Conservation (phyloP, 1,284 basidiomycete species). For the Pseudozyma thailandica region DNA sequence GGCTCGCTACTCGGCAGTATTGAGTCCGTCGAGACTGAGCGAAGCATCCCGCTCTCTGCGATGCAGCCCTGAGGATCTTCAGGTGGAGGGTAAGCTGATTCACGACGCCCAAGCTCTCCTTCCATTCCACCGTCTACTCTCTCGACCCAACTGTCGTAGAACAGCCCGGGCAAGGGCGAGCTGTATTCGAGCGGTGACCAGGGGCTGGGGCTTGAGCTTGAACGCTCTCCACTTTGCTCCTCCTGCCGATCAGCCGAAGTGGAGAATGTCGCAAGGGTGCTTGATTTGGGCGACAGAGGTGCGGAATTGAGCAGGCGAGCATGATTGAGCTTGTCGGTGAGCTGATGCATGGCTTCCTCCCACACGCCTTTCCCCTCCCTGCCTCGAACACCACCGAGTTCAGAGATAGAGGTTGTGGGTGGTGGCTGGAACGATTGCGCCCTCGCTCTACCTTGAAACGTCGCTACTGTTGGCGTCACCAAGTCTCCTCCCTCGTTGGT, state of each 20-base stretch:
- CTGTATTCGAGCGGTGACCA: neutral
- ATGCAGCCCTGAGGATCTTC: too few relatives aligned
- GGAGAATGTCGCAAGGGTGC: too few relatives aligned
- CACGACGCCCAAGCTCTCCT: constrained; percentile 24
- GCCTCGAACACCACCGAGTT: neutral
- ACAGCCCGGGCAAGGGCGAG: constrained; percentile 20
- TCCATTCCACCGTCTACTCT: constrained; percentile 16
- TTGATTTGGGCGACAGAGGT: too few relatives aligned
- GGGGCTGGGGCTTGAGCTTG: too few relatives aligned
- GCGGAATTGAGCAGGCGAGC: neutral
- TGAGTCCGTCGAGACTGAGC: too few relatives aligned
- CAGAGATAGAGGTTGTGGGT: neutral
- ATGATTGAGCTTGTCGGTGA: constrained; percentile 2
- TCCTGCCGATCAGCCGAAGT: too few relatives aligned
- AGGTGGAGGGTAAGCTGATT: neutral
- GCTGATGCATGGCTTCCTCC: constrained; percentile 23
- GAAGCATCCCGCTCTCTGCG: too few relatives aligned
- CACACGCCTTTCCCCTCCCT: constrained; percentile 7
- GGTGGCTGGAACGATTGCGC: constrained; percentile 18
- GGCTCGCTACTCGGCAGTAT: too few relatives aligned
- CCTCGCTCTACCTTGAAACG: constrained; percentile 17
- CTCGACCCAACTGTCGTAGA: constrained; percentile 32
- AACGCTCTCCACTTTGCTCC: too few relatives aligned
- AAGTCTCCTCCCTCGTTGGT: neutral
- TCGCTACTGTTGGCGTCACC: constrained; percentile 30